Conservation (phyloP, 2,329 filamentous ascomycete species). For the Scedosporium apiospermum region DNA sequence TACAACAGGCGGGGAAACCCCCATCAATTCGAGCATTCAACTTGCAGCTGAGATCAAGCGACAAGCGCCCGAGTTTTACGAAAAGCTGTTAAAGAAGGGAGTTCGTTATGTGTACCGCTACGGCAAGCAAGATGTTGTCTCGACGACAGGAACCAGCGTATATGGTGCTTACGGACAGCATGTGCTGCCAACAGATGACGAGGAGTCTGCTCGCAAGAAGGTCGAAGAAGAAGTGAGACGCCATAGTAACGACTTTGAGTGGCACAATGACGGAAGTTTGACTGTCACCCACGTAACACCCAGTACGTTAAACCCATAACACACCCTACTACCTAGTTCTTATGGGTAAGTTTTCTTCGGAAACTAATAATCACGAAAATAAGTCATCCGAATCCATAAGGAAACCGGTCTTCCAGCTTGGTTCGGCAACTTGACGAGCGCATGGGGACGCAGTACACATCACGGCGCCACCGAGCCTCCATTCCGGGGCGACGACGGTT, state of each 20-base stretch:
- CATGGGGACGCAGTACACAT: conserved; percentile 22
- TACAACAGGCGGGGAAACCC: conserved; percentile 23
- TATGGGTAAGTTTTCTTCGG: no score
- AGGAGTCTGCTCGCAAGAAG: conserved; percentile 14
- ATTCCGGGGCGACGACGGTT: conserved; percentile 21
- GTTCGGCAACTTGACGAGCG: conserved; percentile 25
- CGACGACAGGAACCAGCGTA: conserved; percentile 22
- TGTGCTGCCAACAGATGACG: conserved; percentile 15
- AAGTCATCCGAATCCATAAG: conserved; percentile 20
- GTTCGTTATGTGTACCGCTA: no score
- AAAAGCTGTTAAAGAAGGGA: no score
- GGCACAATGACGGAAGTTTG: conserved; percentile 13
- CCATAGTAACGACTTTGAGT: conserved; percentile 22
- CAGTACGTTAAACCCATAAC: no score
- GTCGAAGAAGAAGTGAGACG: conserved; percentile 21
- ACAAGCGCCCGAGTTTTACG: conserved; percentile 14
- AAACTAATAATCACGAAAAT: conserved; percentile 4
- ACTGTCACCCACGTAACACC: no score
- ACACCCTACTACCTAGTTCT: no score
- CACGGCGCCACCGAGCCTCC: conserved; percentile 22
- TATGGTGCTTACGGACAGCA: conserved; percentile 21
- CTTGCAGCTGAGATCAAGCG: conserved; percentile 17
- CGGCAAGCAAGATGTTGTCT: conserved; percentile 5
- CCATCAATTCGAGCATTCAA: conserved; percentile 20
- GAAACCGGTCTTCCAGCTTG: conserved; percentile 17